Conservation (phyloP, 768 basidiomycete species). For the Imleria badia region DNA sequence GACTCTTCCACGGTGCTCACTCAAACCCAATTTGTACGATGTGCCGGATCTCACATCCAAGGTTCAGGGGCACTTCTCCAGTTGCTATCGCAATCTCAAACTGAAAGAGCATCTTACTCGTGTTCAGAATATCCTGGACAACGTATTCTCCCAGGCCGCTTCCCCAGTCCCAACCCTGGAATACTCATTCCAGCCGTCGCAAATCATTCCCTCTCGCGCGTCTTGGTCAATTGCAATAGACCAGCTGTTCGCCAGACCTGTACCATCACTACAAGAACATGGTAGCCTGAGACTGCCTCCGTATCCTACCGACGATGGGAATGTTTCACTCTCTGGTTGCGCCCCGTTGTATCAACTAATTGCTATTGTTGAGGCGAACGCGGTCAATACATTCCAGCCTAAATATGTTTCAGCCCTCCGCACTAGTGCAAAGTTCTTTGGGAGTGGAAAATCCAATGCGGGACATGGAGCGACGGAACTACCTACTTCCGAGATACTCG, state of each 20-base stretch:
- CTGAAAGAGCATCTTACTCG: slow-evolving; percentile 13
- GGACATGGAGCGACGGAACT: not conserved
- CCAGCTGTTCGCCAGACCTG: slow-evolving; percentile 6
- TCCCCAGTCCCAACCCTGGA: not conserved
- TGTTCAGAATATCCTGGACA: slow-evolving; percentile 9
- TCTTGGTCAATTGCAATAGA: not conserved
- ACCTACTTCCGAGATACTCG: slow-evolving; percentile 1
- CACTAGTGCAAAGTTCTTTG: slow-evolving; percentile 2
- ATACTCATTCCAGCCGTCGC: slow-evolving; percentile 8
- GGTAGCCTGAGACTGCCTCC: not conserved
- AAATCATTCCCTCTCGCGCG: not conserved
- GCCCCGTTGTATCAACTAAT: slow-evolving; percentile 7
- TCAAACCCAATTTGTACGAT: slow-evolving; percentile 1
- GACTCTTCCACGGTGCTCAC: slow-evolving; percentile 5
- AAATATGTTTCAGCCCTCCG: slow-evolving; percentile 10
- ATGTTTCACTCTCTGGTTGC: not conserved
- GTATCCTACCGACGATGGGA: not conserved
- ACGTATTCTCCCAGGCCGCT: not conserved
- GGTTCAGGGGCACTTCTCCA: slow-evolving; percentile 3
- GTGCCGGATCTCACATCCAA: not conserved
- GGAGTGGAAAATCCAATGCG: not conserved
- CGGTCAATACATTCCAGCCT: slow-evolving; percentile 13
- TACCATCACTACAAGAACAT: not conserved
- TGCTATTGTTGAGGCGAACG: not conserved
- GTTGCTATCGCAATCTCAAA: slow-evolving; percentile 16